Conservation (phyloP, 345 rosid genomes). For the Bretschneidera sinensis region DNA sequence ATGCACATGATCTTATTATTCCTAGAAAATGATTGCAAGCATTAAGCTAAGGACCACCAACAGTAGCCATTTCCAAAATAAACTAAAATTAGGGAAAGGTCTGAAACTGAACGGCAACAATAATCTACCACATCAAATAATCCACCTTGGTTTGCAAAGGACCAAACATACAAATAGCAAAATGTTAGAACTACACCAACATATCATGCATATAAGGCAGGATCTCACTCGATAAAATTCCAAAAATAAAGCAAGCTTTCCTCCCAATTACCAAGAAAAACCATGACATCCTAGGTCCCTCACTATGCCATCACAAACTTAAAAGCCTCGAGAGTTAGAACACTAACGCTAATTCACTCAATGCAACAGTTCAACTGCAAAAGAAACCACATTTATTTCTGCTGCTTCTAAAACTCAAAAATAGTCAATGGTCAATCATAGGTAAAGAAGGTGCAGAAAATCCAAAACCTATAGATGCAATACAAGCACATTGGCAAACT, state of each 20-base stretch:
- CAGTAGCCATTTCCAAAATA: no score
- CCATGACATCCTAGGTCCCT: neutral
- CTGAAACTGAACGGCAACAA: no score
- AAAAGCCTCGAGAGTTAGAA: no score
- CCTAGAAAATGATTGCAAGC: no score
- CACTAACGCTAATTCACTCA: neutral
- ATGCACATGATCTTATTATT: no score
- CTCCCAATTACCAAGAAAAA: conserved; percentile 1
- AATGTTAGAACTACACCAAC: conserved; percentile 1
- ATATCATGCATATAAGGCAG: no score
- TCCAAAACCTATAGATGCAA: neutral
- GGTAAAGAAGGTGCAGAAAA: neutral
- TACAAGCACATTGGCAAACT: neutral
- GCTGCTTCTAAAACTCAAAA: no score
- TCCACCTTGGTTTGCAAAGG: neutral
- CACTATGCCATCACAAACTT: no score
- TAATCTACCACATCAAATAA: neutral
- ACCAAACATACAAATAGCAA: neutral
- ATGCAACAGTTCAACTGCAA: neutral
- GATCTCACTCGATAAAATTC: neutral
- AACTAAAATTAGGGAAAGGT: no score
- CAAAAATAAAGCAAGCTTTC: neutral
- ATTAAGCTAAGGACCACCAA: no score
- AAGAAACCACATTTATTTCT: neutral
- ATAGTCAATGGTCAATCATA: no score